Evolutionary conservation across 345 rosid species (phyloP).

Genomic region (Punica granatum): DNA sequence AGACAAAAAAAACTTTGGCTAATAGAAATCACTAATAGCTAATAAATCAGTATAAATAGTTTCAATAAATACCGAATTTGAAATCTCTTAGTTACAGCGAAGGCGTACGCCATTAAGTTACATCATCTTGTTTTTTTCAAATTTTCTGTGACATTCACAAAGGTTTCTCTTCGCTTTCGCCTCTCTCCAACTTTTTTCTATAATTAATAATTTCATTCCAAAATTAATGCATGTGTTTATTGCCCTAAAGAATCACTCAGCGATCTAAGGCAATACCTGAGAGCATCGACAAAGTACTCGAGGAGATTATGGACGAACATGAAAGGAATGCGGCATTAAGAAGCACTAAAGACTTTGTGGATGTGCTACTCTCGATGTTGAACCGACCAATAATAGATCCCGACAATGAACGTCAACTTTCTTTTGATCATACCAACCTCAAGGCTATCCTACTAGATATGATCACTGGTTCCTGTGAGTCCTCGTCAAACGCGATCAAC

Average conservation of each 20-base stretch:
- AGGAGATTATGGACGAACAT: constrained; percentile 7
- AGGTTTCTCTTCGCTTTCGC: too few relatives aligned
- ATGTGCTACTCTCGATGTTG: not conserved
- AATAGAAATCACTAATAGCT: too few relatives aligned
- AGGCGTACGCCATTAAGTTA: too few relatives aligned
- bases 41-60: too few relatives aligned
- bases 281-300: not conserved
- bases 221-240: too few relatives aligned
- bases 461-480: constrained; percentile 12
- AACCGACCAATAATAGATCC: not conserved
- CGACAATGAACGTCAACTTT: not conserved
- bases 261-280: not conserved
- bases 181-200: too few relatives aligned
- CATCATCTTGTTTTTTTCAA: too few relatives aligned
- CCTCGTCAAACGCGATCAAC: constrained; percentile 16
- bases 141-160: too few relatives aligned
- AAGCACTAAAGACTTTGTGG: constrained; percentile 1
- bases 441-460: constrained; percentile 24
- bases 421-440: constrained; percentile 7
- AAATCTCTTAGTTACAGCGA: too few relatives aligned
- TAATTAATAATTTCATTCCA: too few relatives aligned
- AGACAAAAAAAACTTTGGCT: too few relatives aligned
- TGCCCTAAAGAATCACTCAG: not conserved
- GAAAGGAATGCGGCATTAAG: not conserved
- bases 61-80: too few relatives aligned